Base-by-base conservation (phyloP, 148 eudicot genomes). In the Dysphania ambrosioides region DNA sequence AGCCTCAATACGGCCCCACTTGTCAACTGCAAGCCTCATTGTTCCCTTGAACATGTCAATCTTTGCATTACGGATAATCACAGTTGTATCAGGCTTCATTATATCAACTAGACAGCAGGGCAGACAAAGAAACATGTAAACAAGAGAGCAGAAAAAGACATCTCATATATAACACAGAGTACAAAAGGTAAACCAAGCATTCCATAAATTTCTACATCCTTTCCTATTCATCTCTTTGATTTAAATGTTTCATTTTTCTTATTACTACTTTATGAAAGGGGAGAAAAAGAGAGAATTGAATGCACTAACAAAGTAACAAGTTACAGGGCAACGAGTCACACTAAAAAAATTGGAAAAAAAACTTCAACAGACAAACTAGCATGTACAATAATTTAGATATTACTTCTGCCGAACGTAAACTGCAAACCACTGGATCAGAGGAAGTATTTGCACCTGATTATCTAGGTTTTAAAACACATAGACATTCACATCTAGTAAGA, bases 21-120 rank as follows among this genome's bases (percentile, higher is more conserved):
- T 80, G 79, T 80, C 86, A 67, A 83, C 86, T 6, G 82, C 86
- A 23, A 83, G 84, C 77, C 86, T 83, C 86, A 83, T 83, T 32
- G 82, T 71, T 62, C 79, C 83, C 80, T 83, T 83, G 73, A 80
- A 83, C 86, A 80, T 83, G 72, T 83, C 86, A 31, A 83, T 78
- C 82, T 80, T 83, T 12, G 82, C 82, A 68, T 83, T 83, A 23
- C 86, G 79, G 29, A 83, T 36, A 51, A 61, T 80, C 64, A 82
- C 71, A 16, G 88, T 85, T 24, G 80, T 51, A 5, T 61, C 85
- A n/a, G 85, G 75, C 83, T 80, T 75, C 88, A 85, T 78, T 58
- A 80, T 23, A 56, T 85, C 88, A 80, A 85, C 88, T 85, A 77
- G 23, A 8, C 66, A 72, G 61, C 66, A 76, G 24, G 44, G 3